Conservation (phyloP, 225 moss, liverwort and hornwort genomes). For the Climacium dendroides region DNA sequence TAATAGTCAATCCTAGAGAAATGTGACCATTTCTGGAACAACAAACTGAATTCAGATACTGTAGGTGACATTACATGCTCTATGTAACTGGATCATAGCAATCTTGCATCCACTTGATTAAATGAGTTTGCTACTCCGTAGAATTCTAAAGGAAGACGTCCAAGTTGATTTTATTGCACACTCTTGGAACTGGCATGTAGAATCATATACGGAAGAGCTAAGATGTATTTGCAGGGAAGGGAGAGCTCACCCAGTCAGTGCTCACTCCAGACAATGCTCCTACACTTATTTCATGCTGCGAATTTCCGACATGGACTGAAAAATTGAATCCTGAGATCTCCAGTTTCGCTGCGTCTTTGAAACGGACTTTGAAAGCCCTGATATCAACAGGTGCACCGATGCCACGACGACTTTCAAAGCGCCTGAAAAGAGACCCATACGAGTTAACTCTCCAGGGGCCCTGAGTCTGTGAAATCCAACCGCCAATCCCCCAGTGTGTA, state of each 20-base stretch:
- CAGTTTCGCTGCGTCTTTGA: not conserved
- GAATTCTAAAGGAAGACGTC: not conserved
- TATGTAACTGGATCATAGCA: not conserved
- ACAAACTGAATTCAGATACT: not conserved
- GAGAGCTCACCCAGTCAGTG: not conserved
- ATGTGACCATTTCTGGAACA: not conserved
- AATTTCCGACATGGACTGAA: accelerated
- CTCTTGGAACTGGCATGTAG: too few species aligned
- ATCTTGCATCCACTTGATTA: not conserved
- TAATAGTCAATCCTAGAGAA: not conserved
- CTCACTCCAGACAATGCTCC: not conserved
- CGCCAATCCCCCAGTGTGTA: not conserved
- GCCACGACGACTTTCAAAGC: accelerated
- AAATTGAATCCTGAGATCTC: not conserved
- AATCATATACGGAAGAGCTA: not conserved
- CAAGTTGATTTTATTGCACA: not conserved
- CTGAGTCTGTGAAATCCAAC: not conserved
- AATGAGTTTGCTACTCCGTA: not conserved
- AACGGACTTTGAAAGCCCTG: not conserved
- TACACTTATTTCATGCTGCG: not conserved
- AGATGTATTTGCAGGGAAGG: not conserved
- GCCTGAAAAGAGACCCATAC: accelerated
- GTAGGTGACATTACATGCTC: not conserved
- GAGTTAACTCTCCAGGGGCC: too few species aligned
- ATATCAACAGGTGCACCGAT: not conserved